These are phyloP conservation scores for Trichosporon sp. DNA, from an alignment of 1,284 basidiomycete genomes.

Conservation along the genomic window DNA sequence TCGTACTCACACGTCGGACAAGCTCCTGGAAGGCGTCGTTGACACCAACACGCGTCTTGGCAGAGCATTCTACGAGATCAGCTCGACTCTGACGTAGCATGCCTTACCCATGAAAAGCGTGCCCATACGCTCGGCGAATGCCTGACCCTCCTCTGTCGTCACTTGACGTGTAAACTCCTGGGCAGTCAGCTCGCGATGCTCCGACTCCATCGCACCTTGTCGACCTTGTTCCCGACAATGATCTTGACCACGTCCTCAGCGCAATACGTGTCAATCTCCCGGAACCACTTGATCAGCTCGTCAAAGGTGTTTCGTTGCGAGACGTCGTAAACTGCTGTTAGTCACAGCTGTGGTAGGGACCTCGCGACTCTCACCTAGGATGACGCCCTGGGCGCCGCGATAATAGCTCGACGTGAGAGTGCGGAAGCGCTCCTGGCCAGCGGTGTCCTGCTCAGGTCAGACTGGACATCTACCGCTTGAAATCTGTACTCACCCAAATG, in stretches of 20 bases:
- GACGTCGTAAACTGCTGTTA: slow-evolving; percentile 73
- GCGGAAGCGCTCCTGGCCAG: slow-evolving; percentile 94
- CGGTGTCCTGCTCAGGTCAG: slow-evolving; percentile 64
- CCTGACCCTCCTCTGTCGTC: slow-evolving; percentile 66
- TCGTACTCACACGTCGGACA: slow-evolving; percentile 59
- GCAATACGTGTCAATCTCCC: slow-evolving; percentile 91
- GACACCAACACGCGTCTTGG: slow-evolving; percentile 78
- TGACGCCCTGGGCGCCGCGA: slow-evolving; percentile 59
- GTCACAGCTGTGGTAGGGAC: background rate
- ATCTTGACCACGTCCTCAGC: slow-evolving; percentile 84
- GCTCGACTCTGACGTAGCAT: slow-evolving; percentile 65
- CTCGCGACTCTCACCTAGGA: slow-evolving; percentile 59
- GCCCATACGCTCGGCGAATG: slow-evolving; percentile 73
- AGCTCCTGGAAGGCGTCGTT: slow-evolving; percentile 73
- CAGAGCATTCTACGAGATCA: slow-evolving; percentile 52
- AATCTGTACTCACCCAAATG: slow-evolving; percentile 51
- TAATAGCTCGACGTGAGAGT: slow-evolving; percentile 98
- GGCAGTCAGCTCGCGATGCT: background rate
- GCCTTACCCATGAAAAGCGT: slow-evolving; percentile 80
- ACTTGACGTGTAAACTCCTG: slow-evolving; percentile 68
- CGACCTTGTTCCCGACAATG: slow-evolving; percentile 88
- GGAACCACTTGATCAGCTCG: slow-evolving; percentile 84
- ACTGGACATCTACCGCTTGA: background rate
- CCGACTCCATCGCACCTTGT: slow-evolving; percentile 61
- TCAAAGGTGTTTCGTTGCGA: slow-evolving; percentile 86